Evolutionary conservation across 169 alveolate genomes (phyloP).

Genomic region (Amoebophrya sp.): DNA sequence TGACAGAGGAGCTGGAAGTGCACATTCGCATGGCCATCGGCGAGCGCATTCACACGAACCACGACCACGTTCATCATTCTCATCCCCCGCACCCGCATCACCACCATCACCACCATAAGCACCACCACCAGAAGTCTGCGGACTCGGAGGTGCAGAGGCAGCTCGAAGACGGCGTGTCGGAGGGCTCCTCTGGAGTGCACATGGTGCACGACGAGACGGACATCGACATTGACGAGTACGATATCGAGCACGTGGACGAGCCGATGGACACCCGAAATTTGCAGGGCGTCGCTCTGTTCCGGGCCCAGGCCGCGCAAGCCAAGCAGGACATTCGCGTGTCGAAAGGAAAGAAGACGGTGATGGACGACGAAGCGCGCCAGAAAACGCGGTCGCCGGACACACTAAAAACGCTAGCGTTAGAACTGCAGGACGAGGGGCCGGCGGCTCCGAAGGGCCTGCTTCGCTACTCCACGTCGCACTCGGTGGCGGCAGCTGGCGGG

Average conservation of each 20-base stretch:
- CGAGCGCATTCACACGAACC: neutral
- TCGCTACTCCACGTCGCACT: too few species aligned
- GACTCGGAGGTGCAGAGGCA: neutral
- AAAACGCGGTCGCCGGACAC: too few species aligned
- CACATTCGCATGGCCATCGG: slow-evolving; percentile 1
- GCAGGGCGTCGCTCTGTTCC: slow-evolving; percentile 20
- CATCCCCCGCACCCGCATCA: neutral
- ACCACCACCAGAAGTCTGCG: neutral
- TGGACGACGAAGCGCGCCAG: slow-evolving; percentile 4
- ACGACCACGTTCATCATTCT: neutral
- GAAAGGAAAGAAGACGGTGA: neutral
- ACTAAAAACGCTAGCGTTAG: too few species aligned
- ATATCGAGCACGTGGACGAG: neutral
- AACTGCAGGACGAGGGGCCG: too few species aligned
- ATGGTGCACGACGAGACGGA: neutral
- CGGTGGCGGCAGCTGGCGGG: too few species aligned
- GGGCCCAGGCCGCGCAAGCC: neutral
- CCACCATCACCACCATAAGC: neutral
- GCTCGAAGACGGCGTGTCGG: neutral
- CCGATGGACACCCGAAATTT: neutral
- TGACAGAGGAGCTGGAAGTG: neutral
- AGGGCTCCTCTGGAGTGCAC: neutral
- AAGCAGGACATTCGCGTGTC: neutral
- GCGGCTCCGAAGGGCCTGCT: too few species aligned
- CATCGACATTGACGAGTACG: neutral